A percentile compares a stretch with the other conserved stretches of the same genome.
phyloP scores from a whole-genome alignment of 495 filamentous ascomycete species.

The Cudoniella acicularis region DNA sequence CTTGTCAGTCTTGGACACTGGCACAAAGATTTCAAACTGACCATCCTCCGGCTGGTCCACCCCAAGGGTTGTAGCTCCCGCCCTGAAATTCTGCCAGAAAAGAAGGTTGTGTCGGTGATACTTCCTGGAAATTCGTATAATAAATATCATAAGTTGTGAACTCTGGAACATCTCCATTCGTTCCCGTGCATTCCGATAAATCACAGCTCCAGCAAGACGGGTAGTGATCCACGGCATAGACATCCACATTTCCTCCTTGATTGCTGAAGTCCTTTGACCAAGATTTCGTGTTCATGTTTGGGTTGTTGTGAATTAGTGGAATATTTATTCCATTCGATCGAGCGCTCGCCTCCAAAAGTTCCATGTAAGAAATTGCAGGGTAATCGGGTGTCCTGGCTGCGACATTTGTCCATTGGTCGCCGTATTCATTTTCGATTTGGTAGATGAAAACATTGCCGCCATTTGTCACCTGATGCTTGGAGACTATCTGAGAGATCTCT shows the following conservation, averaged over 20 bases:
- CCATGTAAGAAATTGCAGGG: constrained; percentile 51
- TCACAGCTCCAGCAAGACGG: constrained; percentile 62
- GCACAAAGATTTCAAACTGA: neutral
- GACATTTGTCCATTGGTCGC: constrained; percentile 49
- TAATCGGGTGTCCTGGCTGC: constrained; percentile 42
- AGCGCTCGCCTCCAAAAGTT: constrained; percentile 46
- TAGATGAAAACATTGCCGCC: constrained; percentile 52
- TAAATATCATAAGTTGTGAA: constrained; percentile 32
- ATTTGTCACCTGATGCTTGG: constrained; percentile 50
- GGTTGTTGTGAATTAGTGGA: constrained; percentile 52
- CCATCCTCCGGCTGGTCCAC: constrained; percentile 46
- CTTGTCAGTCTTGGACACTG: constrained; percentile 18
- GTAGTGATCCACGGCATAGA: constrained; percentile 55
- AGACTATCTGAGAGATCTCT: constrained; percentile 45
- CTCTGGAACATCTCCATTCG: constrained; percentile 51
- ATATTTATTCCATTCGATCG: constrained; percentile 50
- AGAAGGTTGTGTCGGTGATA: constrained; percentile 47
- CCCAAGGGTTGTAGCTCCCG: constrained; percentile 61
- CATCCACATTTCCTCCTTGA: constrained; percentile 53
- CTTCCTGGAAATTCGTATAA: constrained; percentile 36
- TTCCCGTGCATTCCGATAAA: constrained; percentile 46
- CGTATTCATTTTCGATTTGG: constrained; percentile 62
- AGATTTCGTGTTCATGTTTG: constrained; percentile 35
- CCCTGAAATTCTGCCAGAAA: constrained; percentile 65
- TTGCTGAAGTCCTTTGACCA: constrained; percentile 47